A percentile compares a stretch with the other conserved stretches of the same genome.
phyloP scores from a whole-genome alignment of 495 filamentous ascomycete genomes.

The Neurospora tetrasperma region DNA sequence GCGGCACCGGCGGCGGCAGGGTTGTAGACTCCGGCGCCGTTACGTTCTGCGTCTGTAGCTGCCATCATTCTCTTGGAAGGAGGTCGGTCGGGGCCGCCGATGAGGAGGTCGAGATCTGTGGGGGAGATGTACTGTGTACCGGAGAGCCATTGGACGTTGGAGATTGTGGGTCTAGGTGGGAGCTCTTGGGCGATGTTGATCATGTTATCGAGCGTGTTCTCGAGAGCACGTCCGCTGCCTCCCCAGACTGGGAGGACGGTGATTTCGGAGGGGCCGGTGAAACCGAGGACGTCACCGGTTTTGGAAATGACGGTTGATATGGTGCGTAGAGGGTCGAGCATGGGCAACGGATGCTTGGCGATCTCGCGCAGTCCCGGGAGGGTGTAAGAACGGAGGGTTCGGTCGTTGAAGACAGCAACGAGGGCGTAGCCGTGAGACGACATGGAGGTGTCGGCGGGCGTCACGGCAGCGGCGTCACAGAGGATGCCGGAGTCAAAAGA shows the following conservation, averaged over 20 bases:
- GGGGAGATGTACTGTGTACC: conserved; percentile 88
- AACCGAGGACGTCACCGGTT: conserved; percentile 72
- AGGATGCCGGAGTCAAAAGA: conserved; percentile 65
- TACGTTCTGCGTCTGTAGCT: conserved; percentile 35
- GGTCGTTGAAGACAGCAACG: conserved; percentile 74
- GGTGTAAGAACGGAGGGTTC: conserved; percentile 65
- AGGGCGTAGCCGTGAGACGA: conserved; percentile 66
- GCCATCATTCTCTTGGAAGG: conserved; percentile 64
- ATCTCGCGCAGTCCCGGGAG: conserved; percentile 82
- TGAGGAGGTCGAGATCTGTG: conserved; percentile 82
- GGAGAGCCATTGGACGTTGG: conserved; percentile 89
- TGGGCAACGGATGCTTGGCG: conserved; percentile 48
- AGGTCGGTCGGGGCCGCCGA: conserved; percentile 80
- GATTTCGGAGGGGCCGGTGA: conserved; percentile 83
- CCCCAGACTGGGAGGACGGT: conserved; percentile 75
- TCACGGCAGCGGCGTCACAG: conserved; percentile 66
- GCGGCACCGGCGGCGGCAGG: conserved; percentile 19
- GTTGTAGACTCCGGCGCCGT: conserved; percentile 15
- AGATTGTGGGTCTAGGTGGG: conserved; percentile 86
- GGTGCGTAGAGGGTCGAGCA: conserved; percentile 65
- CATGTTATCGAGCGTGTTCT: conserved; percentile 55
- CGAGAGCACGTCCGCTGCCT: conserved; percentile 35
- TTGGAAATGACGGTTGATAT: conserved; percentile 56
- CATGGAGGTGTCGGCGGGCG: conserved; percentile 62
- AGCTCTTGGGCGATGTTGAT: conserved; percentile 61